These are phyloP conservation scores for Phytophthora pinifolia DNA, from an alignment of 352 stramenopile species.

Conservation along the genomic window DNA sequence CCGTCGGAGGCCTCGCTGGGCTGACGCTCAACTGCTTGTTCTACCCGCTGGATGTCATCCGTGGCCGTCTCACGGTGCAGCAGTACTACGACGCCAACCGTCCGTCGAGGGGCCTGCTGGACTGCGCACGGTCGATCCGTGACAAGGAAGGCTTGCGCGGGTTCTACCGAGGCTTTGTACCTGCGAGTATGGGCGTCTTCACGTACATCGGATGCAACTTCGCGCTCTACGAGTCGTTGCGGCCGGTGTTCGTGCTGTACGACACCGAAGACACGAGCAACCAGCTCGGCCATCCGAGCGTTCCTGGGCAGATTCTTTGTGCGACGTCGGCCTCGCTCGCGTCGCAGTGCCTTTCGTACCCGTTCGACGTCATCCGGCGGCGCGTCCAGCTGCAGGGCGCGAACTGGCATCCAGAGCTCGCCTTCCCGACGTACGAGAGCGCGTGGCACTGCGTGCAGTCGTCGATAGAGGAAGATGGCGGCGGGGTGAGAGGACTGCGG, in stretches of 20 bases:
- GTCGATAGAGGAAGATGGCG: slow-evolving; percentile 43
- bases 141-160: slow-evolving; percentile 47
- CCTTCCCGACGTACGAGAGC: slow-evolving; percentile 71
- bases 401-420: slow-evolving; percentile 54
- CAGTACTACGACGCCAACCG: slow-evolving; percentile 52
- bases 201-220: slow-evolving; percentile 87
- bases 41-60: slow-evolving; percentile 80
- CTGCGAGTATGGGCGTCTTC: slow-evolving; percentile 73
- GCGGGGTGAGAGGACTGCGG: slow-evolving; percentile 32
- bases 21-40: slow-evolving; percentile 70
- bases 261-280: slow-evolving; percentile 55
- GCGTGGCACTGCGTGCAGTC: slow-evolving; percentile 68
- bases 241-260: slow-evolving; percentile 79
- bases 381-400: slow-evolving; percentile 75
- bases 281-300: slow-evolving; percentile 62
- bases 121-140: slow-evolving; percentile 55
- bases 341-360: slow-evolving; percentile 77
- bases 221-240: slow-evolving; percentile 82
- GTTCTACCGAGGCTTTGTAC: slow-evolving; percentile 79
- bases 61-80: slow-evolving; percentile 70
- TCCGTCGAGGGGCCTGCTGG: slow-evolving; percentile 51
- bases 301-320: slow-evolving; percentile 79
- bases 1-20: slow-evolving; percentile 64
- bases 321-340: slow-evolving; percentile 64
- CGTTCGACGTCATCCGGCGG: slow-evolving; percentile 79